Evolutionary conservation across 139 green algal species (phyloP), one percentile per base, ranked within the genome.

Genomic region (Deuterostichococcus epilithicus): DNA sequence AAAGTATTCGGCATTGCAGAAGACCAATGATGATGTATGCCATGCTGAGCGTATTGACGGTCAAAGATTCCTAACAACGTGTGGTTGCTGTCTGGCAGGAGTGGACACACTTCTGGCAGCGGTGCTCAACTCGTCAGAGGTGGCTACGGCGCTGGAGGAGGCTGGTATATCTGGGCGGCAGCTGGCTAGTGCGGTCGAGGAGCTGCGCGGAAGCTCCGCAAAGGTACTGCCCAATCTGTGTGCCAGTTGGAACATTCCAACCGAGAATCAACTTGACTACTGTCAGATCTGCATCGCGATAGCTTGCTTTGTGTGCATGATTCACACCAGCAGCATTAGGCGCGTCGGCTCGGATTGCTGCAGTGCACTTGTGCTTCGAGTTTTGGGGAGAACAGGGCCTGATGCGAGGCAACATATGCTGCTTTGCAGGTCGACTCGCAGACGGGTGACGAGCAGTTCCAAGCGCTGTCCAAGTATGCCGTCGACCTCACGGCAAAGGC

Each of bases 401-500:
- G n/a, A n/a, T n/a, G n/a, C n/a, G n/a, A n/a, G n/a, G n/a, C n/a
- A n/a, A n/a, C n/a, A 20, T 52, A 52, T 52, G 52, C 28, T 28
- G 8, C 18, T 45, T 33, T 32, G 33, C 4, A n/a, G 18, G 78
- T 92, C 1, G 80, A 93, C 76, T 85, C 77, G 0, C 69, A 74
- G 20, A 87, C 75, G 1, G 89, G 79, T 1, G 91, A 95, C 73
- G 80, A 86, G 22, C 84, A 96, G 80, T 98, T 97, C 82, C 92
- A 98, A 42, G 90, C 94, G 23, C 86, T 98, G 60, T 38, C 75
- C 13, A 95, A 95, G 85, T 99, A 97, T 68, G 94, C 93, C 47
- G 82, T 84, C 13, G 95, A 99, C 86, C 85, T 99, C 15, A 98
- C 91, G 18, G 95, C 93, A 59, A 86, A 90, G 28, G 91, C 93